Evolutionary conservation across 1,284 basidiomycete species (phyloP).

Genomic region (Somion occarium): DNA sequence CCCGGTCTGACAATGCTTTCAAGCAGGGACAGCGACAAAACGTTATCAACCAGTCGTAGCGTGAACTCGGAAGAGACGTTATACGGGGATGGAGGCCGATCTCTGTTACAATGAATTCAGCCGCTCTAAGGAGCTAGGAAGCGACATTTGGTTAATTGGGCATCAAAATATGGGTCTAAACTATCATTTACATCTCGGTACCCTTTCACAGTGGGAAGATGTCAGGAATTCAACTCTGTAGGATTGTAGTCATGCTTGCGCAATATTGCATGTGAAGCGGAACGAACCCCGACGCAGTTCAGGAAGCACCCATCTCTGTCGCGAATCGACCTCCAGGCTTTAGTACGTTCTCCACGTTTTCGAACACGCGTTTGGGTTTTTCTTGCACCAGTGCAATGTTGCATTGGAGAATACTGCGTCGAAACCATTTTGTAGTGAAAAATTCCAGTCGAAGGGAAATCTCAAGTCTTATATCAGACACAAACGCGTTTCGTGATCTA

Average conservation of each 20-base stretch:
- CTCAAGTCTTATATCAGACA: constrained; percentile 48
- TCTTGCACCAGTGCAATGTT: constrained; percentile 81
- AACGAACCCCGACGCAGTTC: constrained; percentile 64
- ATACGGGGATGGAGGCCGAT: constrained; percentile 64
- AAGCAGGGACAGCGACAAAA: constrained; percentile 62
- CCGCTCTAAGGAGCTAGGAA: constrained; percentile 51
- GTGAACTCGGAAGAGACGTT: constrained; percentile 58
- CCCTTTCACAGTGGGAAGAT: constrained; percentile 68
- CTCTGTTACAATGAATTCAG: constrained; percentile 50
- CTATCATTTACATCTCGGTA: constrained; percentile 47
- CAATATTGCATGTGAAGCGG: constrained; percentile 53
- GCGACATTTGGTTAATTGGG: neutral
- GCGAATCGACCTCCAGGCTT: constrained; percentile 68
- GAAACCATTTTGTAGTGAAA: constrained; percentile 28
- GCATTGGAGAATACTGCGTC: constrained; percentile 78
- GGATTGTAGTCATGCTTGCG: constrained; percentile 56
- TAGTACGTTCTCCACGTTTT: constrained; percentile 53
- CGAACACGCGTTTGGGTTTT: constrained; percentile 60
- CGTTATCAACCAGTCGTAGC: constrained; percentile 67
- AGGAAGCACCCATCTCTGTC: constrained; percentile 77
- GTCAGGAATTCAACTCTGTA: constrained; percentile 69
- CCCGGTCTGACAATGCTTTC: constrained; percentile 41
- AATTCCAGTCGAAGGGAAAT: constrained; percentile 22
- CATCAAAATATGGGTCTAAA: neutral
- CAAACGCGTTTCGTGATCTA: constrained; percentile 41